Evolutionary conservation across 192 early-diverging fungal genomes (phyloP), one percentile per base, ranked within the genome.

Genomic region (Coemansia sp.): DNA sequence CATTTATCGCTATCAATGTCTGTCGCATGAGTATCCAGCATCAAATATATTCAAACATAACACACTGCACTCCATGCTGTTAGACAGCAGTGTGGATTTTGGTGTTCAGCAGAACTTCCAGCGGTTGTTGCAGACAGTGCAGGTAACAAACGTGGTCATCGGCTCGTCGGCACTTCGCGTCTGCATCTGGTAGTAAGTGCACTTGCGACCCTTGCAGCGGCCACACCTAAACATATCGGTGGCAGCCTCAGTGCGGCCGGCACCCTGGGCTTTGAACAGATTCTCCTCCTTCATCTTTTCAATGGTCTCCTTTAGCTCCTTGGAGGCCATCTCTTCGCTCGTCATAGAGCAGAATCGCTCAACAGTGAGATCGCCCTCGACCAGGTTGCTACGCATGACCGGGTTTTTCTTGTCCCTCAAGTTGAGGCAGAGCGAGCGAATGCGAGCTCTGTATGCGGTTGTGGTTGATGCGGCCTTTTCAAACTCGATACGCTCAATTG

Each of bases 61-160:
- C 5, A 20, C 57, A 60, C 57, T 52, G 49, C 57, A 33, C 57
- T 5, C 29, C 7, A 39, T 39, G 20, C 27, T 20, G 36, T n/a
- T 63, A 33, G 57, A 34, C 13, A 34, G 33, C 27, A 34, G 57
- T 34, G 57, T 34, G 57, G 13, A 60, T 29, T 34, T 22, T 29
- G 11, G 49, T 27, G 36, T 36, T 46, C 58, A 78, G 38, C 69
- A 74, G 33, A 78, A 81, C 86, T 95, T 97, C 95, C 95, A 97
- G 24, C 87, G 85, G 71, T 96, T 93, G 34, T 87, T 86, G 79
- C 97, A 98, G 27, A 84, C 86, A 39, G 88, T 80, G 72, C 97
- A 98, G 0, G 94, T 96, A 43, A 98, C 97, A 87, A 97, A 97
- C 0, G 95, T 96, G 4, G 95, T 96, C 97, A 99, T 99, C 22